These are phyloP conservation scores for Yamadazyma insecticola DNA, from an alignment of 805 yeast species.

Conservation along the genomic window DNA sequence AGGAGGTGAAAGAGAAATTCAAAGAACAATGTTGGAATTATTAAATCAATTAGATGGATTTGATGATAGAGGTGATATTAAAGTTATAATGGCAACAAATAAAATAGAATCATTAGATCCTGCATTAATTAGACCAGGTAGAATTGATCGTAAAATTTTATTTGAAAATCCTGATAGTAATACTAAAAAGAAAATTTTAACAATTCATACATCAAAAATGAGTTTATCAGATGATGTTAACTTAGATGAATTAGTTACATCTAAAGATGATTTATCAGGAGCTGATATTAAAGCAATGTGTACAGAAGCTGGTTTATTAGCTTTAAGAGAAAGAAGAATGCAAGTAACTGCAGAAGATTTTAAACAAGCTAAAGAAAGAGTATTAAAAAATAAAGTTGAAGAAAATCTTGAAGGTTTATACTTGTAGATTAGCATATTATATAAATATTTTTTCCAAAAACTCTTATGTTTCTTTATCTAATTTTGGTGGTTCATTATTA, in stretches of 20 bases:
- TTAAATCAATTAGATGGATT: slow-evolving; percentile 95
- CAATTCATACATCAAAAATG: slow-evolving; percentile 93
- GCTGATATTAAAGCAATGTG: slow-evolving; percentile 98
- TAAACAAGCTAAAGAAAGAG: slow-evolving; percentile 89
- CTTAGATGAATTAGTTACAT: slow-evolving; percentile 79
- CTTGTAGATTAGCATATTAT: slow-evolving; percentile 24
- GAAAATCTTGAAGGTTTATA: slow-evolving; percentile 94
- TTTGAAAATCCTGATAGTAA: slow-evolving; percentile 94
- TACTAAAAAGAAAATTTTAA: slow-evolving; percentile 87
- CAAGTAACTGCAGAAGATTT: slow-evolving; percentile 94
- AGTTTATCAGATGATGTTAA: slow-evolving; percentile 83
- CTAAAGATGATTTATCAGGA: slow-evolving; percentile 93
- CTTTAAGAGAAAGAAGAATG: slow-evolving; percentile 95
- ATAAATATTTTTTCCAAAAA: slow-evolving; percentile 1
- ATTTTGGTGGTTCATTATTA: slow-evolving; percentile 8
- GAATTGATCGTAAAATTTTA: slow-evolving; percentile 92
- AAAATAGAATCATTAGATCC: slow-evolving; percentile 93
- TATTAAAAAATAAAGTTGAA: slow-evolving; percentile 92
- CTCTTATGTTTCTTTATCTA: not conserved
- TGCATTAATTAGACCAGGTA: slow-evolving; percentile 93
- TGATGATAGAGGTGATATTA: slow-evolving; percentile 95
- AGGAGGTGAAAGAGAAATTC: slow-evolving; percentile 97
- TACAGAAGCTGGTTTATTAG: slow-evolving; percentile 94
- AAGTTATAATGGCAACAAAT: slow-evolving; percentile 97
- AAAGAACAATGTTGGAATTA: slow-evolving; percentile 95